Percentiles rank a stretch among this genome's conserved stretches.
phyloP scores from a whole-genome alignment of 139 green algal species.

The Chlorella sp. region DNA sequence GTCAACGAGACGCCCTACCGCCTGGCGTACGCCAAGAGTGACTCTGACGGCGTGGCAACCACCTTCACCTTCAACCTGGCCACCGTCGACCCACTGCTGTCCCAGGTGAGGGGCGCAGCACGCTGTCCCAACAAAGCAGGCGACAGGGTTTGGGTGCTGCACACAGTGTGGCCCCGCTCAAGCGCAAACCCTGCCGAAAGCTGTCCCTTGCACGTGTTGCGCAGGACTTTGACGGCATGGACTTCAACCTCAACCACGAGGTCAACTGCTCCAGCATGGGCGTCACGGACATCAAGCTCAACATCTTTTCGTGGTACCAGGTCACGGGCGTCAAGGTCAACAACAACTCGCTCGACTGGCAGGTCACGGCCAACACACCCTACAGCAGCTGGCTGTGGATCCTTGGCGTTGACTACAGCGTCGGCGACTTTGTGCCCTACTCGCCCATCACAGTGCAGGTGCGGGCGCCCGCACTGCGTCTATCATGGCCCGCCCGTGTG shows the following conservation, averaged over 20 bases:
- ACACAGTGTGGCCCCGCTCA: no score
- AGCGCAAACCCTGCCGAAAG: no score
- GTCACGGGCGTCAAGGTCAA: constrained; percentile 10
- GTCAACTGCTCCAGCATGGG: constrained; percentile 24
- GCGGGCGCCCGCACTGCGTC: no score
- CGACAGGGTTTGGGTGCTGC: no score
- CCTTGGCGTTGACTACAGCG: constrained; percentile 19
- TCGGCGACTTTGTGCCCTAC: constrained; percentile 7
- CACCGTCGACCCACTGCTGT: constrained; percentile 1
- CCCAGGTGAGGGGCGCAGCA: not conserved
- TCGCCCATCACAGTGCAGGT: constrained; percentile 5
- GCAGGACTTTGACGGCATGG: constrained; percentile 17
- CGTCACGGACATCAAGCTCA: constrained; percentile 13
- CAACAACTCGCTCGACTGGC: constrained; percentile 11
- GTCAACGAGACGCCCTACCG: constrained; percentile 23
- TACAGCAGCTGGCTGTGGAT: constrained; percentile 23
- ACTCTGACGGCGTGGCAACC: not conserved
- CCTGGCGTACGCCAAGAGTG: constrained; percentile 16
- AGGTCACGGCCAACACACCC: constrained; percentile 16
- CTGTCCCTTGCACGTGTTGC: no score
- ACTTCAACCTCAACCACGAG: constrained; percentile 6
- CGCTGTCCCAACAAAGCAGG: no score
- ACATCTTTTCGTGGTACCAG: constrained; percentile 1
- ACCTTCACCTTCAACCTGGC: constrained; percentile 32
- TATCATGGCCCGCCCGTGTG: not conserved